Conservation (phyloP, 352 stramenopile species). For the Phytophthora podocarpi region DNA sequence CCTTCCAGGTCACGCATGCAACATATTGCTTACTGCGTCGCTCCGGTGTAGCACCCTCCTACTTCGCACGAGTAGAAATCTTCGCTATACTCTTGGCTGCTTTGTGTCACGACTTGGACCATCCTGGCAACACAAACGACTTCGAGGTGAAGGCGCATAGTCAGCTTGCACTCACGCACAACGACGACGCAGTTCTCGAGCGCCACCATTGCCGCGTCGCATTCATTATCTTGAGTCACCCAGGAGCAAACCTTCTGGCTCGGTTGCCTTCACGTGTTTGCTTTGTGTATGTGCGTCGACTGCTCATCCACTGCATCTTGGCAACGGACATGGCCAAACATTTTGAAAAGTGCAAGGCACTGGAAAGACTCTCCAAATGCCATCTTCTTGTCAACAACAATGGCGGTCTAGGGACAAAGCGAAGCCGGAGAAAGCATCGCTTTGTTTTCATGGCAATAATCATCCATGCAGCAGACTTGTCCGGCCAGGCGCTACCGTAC, state of each 20-base stretch:
- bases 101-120: constrained; percentile 79
- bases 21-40: constrained; percentile 55
- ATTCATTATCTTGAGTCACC: constrained; percentile 70
- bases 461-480: constrained; percentile 77
- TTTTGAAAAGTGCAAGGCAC: constrained; percentile 70
- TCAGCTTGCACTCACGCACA: constrained; percentile 80
- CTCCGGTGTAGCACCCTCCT: constrained; percentile 38
- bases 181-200: constrained; percentile 82
- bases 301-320: constrained; percentile 72
- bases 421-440: constrained; percentile 36
- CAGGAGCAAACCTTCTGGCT: constrained; percentile 65
- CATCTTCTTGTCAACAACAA: constrained; percentile 30
- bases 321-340: constrained; percentile 81
- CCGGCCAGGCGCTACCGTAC: constrained; percentile 65
- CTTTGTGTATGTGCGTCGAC: constrained; percentile 56
- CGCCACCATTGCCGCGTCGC: constrained; percentile 79
- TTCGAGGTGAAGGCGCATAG: constrained; percentile 80
- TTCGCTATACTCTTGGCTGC: constrained; percentile 61
- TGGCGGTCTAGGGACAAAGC: constrained; percentile 37
- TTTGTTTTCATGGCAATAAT: constrained; percentile 62
- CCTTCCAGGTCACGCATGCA: constrained; percentile 67
- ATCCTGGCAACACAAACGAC: constrained; percentile 84
- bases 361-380: constrained; percentile 54
- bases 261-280: constrained; percentile 45
- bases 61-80: constrained; percentile 55